Percentiles rank a stretch among this genome's conserved stretches.
Evolutionary conservation across 768 basidiomycete species (phyloP).

Genomic region (Hortiboletus campestris): DNA sequence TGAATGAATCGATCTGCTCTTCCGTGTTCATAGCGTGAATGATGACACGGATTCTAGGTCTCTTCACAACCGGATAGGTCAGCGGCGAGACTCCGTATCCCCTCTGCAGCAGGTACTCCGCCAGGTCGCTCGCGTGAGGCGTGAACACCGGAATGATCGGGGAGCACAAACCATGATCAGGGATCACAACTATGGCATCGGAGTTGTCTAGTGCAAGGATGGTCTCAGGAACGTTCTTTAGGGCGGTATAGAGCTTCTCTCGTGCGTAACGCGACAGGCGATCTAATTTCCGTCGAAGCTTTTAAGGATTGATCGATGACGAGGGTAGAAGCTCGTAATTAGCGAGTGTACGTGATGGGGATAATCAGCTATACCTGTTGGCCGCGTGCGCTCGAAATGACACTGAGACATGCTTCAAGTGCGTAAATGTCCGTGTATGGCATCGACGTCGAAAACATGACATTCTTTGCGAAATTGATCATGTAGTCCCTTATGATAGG

Average conservation of each 20-base stretch:
- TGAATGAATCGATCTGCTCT: background rate
- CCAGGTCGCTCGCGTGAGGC: background rate
- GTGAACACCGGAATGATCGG: constrained; percentile 20
- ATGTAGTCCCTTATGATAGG: constrained; percentile 15
- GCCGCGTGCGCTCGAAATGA: constrained; percentile 12
- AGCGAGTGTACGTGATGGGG: background rate
- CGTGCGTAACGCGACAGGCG: constrained; percentile 11
- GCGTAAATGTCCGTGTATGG: constrained; percentile 19
- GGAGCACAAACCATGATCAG: constrained; percentile 5
- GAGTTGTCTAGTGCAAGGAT: background rate
- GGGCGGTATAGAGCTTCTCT: background rate
- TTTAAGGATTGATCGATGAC: too few relatives aligned
- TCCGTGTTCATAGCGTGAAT: constrained; percentile 19
- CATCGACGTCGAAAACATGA: constrained; percentile 24
- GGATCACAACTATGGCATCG: background rate
- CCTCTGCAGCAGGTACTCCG: constrained; percentile 6
- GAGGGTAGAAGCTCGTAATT: too few relatives aligned
- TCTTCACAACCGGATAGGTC: constrained; percentile 9
- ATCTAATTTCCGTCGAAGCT: constrained; percentile 15
- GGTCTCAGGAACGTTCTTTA: constrained; percentile 5
- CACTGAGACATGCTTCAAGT: constrained; percentile 44
- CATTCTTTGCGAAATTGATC: constrained; percentile 16
- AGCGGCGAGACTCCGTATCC: constrained; percentile 9
- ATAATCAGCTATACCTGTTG: constrained; percentile 10
- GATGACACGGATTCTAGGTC: constrained; percentile 12